These are phyloP conservation scores for Phytophthora rubi DNA, from an alignment of 352 stramenopile species.

Conservation along the genomic window DNA sequence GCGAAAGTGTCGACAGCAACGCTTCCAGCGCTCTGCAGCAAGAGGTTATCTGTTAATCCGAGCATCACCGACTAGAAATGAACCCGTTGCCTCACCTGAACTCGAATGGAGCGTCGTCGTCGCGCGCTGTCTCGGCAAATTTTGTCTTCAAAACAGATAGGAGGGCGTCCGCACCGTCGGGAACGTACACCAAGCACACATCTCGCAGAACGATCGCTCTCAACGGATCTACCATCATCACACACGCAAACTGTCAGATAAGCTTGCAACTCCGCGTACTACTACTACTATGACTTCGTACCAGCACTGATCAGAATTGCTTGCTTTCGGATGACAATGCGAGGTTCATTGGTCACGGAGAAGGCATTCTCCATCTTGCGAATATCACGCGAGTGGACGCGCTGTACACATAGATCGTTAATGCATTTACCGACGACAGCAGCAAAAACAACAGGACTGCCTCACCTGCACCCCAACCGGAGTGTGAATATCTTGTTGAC, in stretches of 20 bases:
- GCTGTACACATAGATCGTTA: slow-evolving; percentile 26
- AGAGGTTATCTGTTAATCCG: background rate
- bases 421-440: background rate
- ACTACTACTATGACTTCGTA: slow-evolving; percentile 12
- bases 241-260: background rate
- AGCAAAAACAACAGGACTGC: background rate
- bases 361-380: slow-evolving; percentile 76
- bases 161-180: slow-evolving; percentile 46
- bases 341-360: slow-evolving; percentile 66
- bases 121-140: slow-evolving; percentile 47
- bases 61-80: background rate
- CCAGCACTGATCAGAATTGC: slow-evolving; percentile 70
- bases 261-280: background rate
- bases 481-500: slow-evolving; percentile 27
- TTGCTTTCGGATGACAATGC: slow-evolving; percentile 68
- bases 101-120: slow-evolving; percentile 58
- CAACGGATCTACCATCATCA: slow-evolving; percentile 47
- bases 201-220: slow-evolving; percentile 63
- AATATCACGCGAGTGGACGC: slow-evolving; percentile 67
- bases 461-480: slow-evolving; percentile 41
- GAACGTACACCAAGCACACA: slow-evolving; percentile 56
- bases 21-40: slow-evolving; percentile 51
- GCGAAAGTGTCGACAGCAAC: slow-evolving; percentile 57
- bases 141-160: slow-evolving; percentile 54
- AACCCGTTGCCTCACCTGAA: slow-evolving; percentile 39